Conservation (phyloP, 2,329 filamentous ascomycete genomes). For the Rasamsonia emersonii region DNA sequence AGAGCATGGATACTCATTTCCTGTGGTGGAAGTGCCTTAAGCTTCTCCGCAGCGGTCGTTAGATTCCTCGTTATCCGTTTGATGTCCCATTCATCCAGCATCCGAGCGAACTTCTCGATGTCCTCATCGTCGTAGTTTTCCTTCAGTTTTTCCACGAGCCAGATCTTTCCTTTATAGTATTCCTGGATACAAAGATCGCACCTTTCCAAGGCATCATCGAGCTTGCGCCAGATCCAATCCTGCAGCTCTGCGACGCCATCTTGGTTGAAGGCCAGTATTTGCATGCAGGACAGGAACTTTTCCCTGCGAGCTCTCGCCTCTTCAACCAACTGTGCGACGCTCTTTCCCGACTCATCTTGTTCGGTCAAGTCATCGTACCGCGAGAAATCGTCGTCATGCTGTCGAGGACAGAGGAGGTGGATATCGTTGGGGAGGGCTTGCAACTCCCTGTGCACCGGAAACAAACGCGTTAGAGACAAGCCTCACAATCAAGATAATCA, state of each 20-base stretch:
- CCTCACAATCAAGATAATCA: too few relatives aligned
- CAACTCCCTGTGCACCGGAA: too few relatives aligned
- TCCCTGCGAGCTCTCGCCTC: slow-evolving; percentile 50
- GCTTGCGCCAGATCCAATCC: slow-evolving; percentile 48
- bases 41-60: slow-evolving; percentile 46
- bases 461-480: too few relatives aligned
- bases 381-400: slow-evolving; percentile 53
- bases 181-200: slow-evolving; percentile 65
- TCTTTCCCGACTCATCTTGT: slow-evolving; percentile 36
- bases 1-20: slow-evolving; percentile 43
- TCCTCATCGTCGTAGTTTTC: slow-evolving; percentile 45
- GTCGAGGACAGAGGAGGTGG: slow-evolving; percentile 62
- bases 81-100: slow-evolving; percentile 54
- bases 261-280: slow-evolving; percentile 59
- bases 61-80: slow-evolving; percentile 54
- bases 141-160: slow-evolving; percentile 53
- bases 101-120: slow-evolving; percentile 43
- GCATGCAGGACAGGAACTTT: slow-evolving; percentile 57
- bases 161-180: slow-evolving; percentile 62
- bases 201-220: slow-evolving; percentile 51
- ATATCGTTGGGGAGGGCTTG: slow-evolving; percentile 36
- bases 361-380: slow-evolving; percentile 53
- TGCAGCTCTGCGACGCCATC: slow-evolving; percentile 53
- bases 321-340: slow-evolving; percentile 38
- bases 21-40: slow-evolving; percentile 43